These are phyloP conservation scores for Elongisporangium anandrum DNA, from an alignment of 352 stramenopile genomes.

Conservation along the genomic window DNA sequence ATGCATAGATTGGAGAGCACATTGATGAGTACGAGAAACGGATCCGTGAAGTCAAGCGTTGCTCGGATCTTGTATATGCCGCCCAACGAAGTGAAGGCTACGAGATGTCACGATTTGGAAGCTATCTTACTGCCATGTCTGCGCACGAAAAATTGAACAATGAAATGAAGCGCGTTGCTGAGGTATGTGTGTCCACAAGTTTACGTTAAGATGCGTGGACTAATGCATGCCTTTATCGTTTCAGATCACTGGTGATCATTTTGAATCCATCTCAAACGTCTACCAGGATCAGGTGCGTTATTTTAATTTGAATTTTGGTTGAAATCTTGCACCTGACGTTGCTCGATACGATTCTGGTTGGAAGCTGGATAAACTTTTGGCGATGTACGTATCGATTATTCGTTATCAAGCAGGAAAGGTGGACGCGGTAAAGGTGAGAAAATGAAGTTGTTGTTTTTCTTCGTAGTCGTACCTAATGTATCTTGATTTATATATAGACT, in stretches of 20 bases:
- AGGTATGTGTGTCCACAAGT: slow-evolving; percentile 41
- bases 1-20: slow-evolving; percentile 75
- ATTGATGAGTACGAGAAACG: slow-evolving; percentile 84
- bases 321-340: slow-evolving; percentile 4
- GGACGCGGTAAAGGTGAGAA: slow-evolving; percentile 75
- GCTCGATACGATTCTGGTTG: background rate
- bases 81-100: slow-evolving; percentile 79
- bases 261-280: slow-evolving; percentile 82
- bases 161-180: slow-evolving; percentile 69
- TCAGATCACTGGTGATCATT: slow-evolving; percentile 72
- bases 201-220: background rate
- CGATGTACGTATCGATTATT: slow-evolving; percentile 85
- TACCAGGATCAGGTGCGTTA: slow-evolving; percentile 77
- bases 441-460: background rate
- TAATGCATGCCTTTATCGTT: slow-evolving; percentile 1
- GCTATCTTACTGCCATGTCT: slow-evolving; percentile 71
- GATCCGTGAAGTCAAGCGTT: slow-evolving; percentile 77
- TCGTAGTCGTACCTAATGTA: background rate
- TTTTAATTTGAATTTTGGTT: background rate
- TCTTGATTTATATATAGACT: slow-evolving; percentile 30
- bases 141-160: slow-evolving; percentile 71
- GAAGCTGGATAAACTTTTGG: slow-evolving; percentile 76
- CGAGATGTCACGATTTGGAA: slow-evolving; percentile 83
- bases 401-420: slow-evolving; percentile 84
- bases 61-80: slow-evolving; percentile 78